Base-by-base conservation (phyloP, 2,329 filamentous ascomycete species). In the Venturia effusa region DNA sequence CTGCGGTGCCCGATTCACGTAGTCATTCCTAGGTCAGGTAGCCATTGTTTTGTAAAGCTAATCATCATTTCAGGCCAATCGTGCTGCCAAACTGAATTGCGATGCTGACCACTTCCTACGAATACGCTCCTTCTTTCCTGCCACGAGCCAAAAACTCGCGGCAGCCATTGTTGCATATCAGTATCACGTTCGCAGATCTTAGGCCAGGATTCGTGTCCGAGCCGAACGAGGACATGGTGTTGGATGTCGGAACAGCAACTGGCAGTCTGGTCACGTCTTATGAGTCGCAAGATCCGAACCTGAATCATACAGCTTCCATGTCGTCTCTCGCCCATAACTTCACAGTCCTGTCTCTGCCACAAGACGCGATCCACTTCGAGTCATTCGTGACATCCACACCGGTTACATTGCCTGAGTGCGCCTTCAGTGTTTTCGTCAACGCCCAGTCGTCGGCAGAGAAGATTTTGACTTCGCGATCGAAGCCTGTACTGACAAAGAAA, bases 371-470 rank as follows among this genome's bases (percentile, higher is more conserved):
- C 90, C 92, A 99, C 72, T 82, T 88, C 10, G 87, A 89, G 75
- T 97, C 90, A 67, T 82, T 81, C 71, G 89, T 95, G 62, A 96
- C 85, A 77, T 99, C 94, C 15, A 91, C 88, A 69, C 91, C 95
- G 62, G 95, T 84, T 13, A 99, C 92, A 48, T 95, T 94, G 1
- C 91, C 92, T 1, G 92, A 91, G 75, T 99, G 94, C 0, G 92
- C 94, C 69, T 88, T 90, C 65, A 99, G 78, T 19, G 87, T 90
- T 76, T 96, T 95, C 66, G 92, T 86, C 65, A 96, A 77, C 0
- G 89, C 88, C 92, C 94, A 99, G 76, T 99, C 93, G 73, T 99
- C 94, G 1, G 92, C 92, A 7, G 92, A 96, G 76, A 95, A 97
- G 68, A 99, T 83, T 73, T 97, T 96, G 76, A 99, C 88, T 69